Percentiles rank a stretch among this genome's conserved stretches.
Conservation (phyloP, 768 basidiomycete species). For the Gelatoporia subvermispora region DNA sequence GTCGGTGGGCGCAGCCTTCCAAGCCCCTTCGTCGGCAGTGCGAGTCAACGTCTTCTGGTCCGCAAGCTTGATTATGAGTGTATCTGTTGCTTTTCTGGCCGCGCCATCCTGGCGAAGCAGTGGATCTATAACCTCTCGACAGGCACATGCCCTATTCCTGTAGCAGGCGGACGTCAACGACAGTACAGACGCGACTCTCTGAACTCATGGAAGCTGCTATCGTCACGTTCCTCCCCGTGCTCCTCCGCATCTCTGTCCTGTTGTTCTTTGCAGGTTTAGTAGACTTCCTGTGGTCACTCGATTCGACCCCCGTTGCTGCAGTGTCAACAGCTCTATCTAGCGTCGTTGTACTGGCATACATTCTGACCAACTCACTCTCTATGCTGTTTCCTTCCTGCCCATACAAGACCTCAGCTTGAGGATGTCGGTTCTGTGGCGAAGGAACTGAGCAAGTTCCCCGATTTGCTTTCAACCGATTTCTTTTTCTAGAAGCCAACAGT, state of each 20-base stretch:
- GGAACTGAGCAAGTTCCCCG: neutral
- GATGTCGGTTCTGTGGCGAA: neutral
- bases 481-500: neutral
- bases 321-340: constrained; percentile 3
- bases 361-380: constrained; percentile 11
- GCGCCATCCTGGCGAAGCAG: constrained; percentile 44
- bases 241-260: constrained; percentile 46
- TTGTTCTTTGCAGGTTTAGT: constrained; percentile 48
- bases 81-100: constrained; percentile 37
- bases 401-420: constrained; percentile 9
- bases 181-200: constrained; percentile 37
- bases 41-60: constrained; percentile 42
- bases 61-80: constrained; percentile 29
- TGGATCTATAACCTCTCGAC: constrained; percentile 28
- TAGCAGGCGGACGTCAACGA: constrained; percentile 37
- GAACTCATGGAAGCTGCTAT: constrained; percentile 34
- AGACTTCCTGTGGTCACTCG: constrained; percentile 34
- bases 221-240: constrained; percentile 38
- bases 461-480: neutral
- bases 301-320: constrained; percentile 6
- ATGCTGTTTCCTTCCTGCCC: constrained; percentile 10
- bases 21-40: constrained; percentile 25
- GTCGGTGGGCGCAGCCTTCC: neutral
- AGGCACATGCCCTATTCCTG: constrained; percentile 18
- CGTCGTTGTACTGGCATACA: constrained; percentile 9